Evolutionary conservation across 129 eudicot genomes (phyloP).

Genomic region (Silybum marianum): DNA sequence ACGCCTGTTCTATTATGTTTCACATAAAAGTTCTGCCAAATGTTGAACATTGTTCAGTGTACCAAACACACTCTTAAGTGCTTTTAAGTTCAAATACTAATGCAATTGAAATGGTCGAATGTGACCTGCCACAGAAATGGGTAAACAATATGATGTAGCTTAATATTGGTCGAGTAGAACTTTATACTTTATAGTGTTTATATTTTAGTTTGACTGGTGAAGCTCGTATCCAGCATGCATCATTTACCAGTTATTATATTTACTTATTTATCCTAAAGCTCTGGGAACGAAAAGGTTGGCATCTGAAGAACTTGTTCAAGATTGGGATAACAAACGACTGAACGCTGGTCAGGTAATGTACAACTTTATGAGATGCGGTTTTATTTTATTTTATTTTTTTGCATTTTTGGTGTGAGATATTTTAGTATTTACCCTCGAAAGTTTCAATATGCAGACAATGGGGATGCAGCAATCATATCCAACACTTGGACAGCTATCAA

Average conservation of each 20-base stretch:
- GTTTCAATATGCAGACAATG: slow-evolving; percentile 39
- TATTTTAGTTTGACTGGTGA: slow-evolving; percentile 7
- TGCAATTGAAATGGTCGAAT: background rate
- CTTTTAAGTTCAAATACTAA: background rate
- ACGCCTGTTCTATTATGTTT: too few species aligned
- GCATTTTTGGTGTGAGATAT: background rate
- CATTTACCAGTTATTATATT: slow-evolving; percentile 21
- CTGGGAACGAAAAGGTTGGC: slow-evolving; percentile 87
- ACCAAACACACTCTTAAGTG: background rate
- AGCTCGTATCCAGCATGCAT: slow-evolving; percentile 7
- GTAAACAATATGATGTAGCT: slow-evolving; percentile 3
- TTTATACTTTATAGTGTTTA: background rate
- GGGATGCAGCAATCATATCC: slow-evolving; percentile 60
- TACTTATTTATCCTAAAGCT: slow-evolving; percentile 42
- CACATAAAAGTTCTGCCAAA: too few species aligned
- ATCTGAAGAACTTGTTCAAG: slow-evolving; percentile 70
- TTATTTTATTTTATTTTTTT: background rate
- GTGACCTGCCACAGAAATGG: background rate
- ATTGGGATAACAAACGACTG: slow-evolving; percentile 75
- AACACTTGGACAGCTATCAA: slow-evolving; percentile 45
- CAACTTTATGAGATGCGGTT: background rate
- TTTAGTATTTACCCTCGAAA: background rate
- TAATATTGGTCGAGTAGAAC: slow-evolving; percentile 32
- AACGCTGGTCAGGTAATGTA: slow-evolving; percentile 75
- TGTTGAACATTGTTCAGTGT: too few species aligned